These are phyloP conservation scores for Naganishia vaughanmartiniae DNA, from an alignment of 768 basidiomycete species.

Conservation along the genomic window DNA sequence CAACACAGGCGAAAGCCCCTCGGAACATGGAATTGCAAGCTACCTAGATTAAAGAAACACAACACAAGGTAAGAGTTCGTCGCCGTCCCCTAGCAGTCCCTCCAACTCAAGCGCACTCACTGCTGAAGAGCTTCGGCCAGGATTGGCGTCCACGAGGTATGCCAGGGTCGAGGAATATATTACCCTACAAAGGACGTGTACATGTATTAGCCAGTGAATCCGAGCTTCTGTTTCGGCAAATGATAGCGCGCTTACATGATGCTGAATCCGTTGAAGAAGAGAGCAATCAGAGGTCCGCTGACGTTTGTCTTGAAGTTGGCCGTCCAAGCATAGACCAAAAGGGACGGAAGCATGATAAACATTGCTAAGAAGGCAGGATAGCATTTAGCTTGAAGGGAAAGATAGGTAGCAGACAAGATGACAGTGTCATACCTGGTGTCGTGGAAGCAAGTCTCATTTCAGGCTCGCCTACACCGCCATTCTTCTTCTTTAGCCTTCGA, in stretches of 20 bases:
- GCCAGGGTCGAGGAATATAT: slow-evolving; percentile 71
- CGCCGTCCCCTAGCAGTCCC: neutral
- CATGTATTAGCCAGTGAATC: neutral
- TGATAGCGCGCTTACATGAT: slow-evolving; percentile 60
- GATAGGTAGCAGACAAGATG: neutral
- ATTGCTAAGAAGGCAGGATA: slow-evolving; percentile 53
- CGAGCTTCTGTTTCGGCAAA: neutral
- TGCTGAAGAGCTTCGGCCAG: slow-evolving; percentile 68
- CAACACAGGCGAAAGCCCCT: slow-evolving; percentile 66
- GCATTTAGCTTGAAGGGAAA: neutral
- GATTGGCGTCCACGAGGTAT: slow-evolving; percentile 82
- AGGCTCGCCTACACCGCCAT: slow-evolving; percentile 59
- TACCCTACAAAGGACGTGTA: slow-evolving; percentile 53
- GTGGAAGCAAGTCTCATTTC: slow-evolving; percentile 53
- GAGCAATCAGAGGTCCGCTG: slow-evolving; percentile 66
- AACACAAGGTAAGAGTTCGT: neutral
- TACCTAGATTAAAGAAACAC: slow-evolving; percentile 27
- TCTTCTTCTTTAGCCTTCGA: slow-evolving; percentile 54
- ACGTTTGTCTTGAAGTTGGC: slow-evolving; percentile 64
- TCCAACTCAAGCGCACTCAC: neutral
- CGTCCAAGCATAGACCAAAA: slow-evolving; percentile 74
- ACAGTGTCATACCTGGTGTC: slow-evolving; percentile 3
- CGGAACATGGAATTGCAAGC: slow-evolving; percentile 76
- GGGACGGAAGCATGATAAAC: slow-evolving; percentile 61
- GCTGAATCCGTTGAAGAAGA: slow-evolving; percentile 72